These are phyloP conservation scores for Phaseolus coccineus DNA, from an alignment of 331 rosid genomes.

Conservation along the genomic window DNA sequence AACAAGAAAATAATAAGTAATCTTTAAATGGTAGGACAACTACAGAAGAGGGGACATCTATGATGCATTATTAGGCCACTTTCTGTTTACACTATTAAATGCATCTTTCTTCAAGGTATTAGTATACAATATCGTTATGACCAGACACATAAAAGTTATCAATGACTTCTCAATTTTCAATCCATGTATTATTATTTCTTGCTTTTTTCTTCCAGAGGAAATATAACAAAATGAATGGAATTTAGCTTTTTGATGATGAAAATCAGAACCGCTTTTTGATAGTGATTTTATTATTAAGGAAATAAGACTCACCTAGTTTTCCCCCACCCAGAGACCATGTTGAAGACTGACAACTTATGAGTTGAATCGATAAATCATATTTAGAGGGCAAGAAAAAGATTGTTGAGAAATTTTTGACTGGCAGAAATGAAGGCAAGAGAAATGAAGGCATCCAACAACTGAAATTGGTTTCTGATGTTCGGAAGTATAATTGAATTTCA, in stretches of 20 bases:
- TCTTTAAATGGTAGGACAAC: slow-evolving; percentile 7
- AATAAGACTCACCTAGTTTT: background rate
- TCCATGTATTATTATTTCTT: slow-evolving; percentile 14
- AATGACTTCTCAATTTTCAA: slow-evolving; percentile 31
- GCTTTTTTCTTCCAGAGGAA: slow-evolving; percentile 3
- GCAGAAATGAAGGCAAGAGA: background rate
- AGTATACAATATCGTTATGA: slow-evolving; percentile 3
- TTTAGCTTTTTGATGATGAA: background rate
- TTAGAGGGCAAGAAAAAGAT: background rate
- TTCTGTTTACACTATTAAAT: slow-evolving; percentile 5
- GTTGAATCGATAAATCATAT: too few relatives aligned
- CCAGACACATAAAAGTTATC: slow-evolving; percentile 30
- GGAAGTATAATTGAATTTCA: slow-evolving; percentile 46
- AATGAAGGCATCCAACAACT: slow-evolving; percentile 43
- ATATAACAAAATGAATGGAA: background rate
- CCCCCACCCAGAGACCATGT: background rate
- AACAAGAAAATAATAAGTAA: slow-evolving; percentile 15
- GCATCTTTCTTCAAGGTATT: slow-evolving; percentile 20
- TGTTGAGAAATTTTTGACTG: background rate
- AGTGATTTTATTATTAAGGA: background rate
- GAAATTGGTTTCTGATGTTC: slow-evolving; percentile 34
- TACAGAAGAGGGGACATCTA: slow-evolving; percentile 24
- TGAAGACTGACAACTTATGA: background rate
- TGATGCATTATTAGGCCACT: slow-evolving; percentile 5
- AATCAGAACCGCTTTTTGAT: slow-evolving; percentile 5